phyloP scores from a whole-genome alignment of 202 grass and related monocot species.

The Musa balbisiana region DNA sequence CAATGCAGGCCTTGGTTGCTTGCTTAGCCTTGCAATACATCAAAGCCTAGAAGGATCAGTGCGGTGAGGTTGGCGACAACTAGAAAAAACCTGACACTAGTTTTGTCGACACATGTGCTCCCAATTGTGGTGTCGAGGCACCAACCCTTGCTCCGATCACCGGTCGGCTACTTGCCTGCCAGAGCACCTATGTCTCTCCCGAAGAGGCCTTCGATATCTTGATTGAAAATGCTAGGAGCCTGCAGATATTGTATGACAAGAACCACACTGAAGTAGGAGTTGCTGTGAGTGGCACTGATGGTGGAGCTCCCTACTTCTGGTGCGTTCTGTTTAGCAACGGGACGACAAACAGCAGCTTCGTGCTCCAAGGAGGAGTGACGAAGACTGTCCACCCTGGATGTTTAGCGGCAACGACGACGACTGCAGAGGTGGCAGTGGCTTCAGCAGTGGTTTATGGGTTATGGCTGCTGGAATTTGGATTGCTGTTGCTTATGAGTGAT shows the following conservation, averaged over 20 bases:
- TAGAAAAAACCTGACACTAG: constrained; percentile 66
- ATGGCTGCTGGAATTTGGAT: constrained; percentile 24
- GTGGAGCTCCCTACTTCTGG: constrained; percentile 63
- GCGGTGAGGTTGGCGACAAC: constrained; percentile 36
- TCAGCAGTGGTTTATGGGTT: background rate
- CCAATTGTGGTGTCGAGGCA: constrained; percentile 58
- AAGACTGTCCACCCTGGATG: constrained; percentile 58
- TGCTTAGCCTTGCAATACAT: constrained; percentile 90
- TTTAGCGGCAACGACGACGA: constrained; percentile 71
- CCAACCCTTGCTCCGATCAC: constrained; percentile 60
- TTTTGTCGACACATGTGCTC: constrained; percentile 59
- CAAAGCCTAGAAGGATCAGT: constrained; percentile 73
- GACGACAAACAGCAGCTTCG: constrained; percentile 59
- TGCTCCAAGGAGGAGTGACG: constrained; percentile 55
- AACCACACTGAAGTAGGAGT: constrained; percentile 71
- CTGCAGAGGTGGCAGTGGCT: constrained; percentile 36
- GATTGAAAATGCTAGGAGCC: constrained; percentile 37
- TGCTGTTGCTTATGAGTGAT: constrained; percentile 24
- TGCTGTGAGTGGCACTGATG: constrained; percentile 50
- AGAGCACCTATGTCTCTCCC: constrained; percentile 43
- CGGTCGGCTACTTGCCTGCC: constrained; percentile 64
- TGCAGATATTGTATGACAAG: constrained; percentile 58
- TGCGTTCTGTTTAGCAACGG: constrained; percentile 78
- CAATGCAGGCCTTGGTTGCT: constrained; percentile 71
- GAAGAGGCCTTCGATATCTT: constrained; percentile 51